Evolutionary conservation across 805 yeast genomes (phyloP), one percentile per base, ranked within the genome.

Genomic region (Lachancea fermentati): DNA sequence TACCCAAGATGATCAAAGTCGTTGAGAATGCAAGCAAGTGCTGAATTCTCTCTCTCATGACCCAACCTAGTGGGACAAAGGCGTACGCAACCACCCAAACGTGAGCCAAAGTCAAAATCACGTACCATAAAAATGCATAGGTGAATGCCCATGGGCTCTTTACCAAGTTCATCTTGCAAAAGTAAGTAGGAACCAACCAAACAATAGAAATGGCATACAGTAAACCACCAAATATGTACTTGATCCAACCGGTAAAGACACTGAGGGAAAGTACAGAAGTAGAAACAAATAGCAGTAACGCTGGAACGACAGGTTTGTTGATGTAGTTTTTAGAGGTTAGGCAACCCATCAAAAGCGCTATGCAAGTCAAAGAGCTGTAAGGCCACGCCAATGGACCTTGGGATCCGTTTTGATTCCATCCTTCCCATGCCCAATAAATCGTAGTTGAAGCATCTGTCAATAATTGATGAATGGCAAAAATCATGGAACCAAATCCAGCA

Each of bases 31-130:
- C 73, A 32, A 88, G 62, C 2, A 93, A 75, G 34, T 84, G 62
- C 60, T 87, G 95, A 1, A 93, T 81, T 60, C 96, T 76, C 63
- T 93, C 98, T 56, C 98, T 76, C 37, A 93, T 68, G 16, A 84
- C 45, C 58, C 82, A 81, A 6, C 98, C 98, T 45, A 86, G 89
- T 8, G 98, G 98, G 34, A 93, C 98, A 66, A 93, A 93, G 0
- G 98, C 97, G 62, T 93, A 93, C 0, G 98, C 98, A 34, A 93
- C 97, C 32, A 84, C 81, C 97, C 97, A 91, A 37, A 91, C 95
- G 61, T 88, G 91, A 4, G 84, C 94, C 46, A 93, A 69, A 18
- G 81, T 71, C 28, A 85, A 58, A 3, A 82, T 35, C 37, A 79
- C 67, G 46, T 73, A 65, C 33, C 76, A 49, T 4, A 78, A 54